These are phyloP conservation scores for Arabidopsis hybrid DNA, from an alignment of 441 rosid genomes.

Conservation along the genomic window DNA sequence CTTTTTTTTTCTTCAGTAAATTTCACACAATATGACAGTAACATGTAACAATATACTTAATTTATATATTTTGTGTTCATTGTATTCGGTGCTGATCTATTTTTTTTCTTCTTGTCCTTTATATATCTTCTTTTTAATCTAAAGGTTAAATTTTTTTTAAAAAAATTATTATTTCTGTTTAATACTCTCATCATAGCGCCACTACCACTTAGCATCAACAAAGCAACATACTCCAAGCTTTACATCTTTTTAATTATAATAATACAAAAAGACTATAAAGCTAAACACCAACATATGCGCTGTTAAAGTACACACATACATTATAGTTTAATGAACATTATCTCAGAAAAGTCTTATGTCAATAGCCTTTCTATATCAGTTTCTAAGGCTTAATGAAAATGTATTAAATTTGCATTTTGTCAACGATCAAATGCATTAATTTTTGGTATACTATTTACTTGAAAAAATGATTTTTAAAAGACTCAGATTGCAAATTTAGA, in stretches of 20 bases:
- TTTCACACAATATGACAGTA: not conserved
- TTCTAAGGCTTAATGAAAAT: slow-evolving; percentile 15
- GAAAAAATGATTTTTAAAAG: not conserved
- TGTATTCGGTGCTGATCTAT: slow-evolving; percentile 30
- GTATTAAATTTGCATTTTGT: not conserved
- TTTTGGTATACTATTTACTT: not conserved
- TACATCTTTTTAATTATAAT: not conserved
- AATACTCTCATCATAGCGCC: slow-evolving; percentile 31
- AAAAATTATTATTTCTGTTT: not conserved
- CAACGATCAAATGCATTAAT: not conserved
- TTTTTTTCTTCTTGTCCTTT: slow-evolving; percentile 4
- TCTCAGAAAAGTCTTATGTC: slow-evolving; percentile 6
- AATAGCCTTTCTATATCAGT: slow-evolving; percentile 7
- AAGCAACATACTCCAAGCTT: slow-evolving; percentile 33
- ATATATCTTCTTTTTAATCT: not conserved
- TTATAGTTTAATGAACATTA: slow-evolving; percentile 4
- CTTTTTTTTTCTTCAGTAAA: no score
- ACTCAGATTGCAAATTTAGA: not conserved
- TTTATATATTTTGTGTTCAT: slow-evolving; percentile 1
- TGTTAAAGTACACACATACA: slow-evolving; percentile 28
- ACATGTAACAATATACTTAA: not conserved
- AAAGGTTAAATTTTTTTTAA: slow-evolving; percentile 26
- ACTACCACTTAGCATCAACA: slow-evolving; percentile 39
- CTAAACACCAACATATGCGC: slow-evolving; percentile 31
- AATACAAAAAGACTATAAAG: slow-evolving; percentile 35